Evolutionary conservation across 306 rosid species (phyloP).

Genomic region (Cucurbita pepo): DNA sequence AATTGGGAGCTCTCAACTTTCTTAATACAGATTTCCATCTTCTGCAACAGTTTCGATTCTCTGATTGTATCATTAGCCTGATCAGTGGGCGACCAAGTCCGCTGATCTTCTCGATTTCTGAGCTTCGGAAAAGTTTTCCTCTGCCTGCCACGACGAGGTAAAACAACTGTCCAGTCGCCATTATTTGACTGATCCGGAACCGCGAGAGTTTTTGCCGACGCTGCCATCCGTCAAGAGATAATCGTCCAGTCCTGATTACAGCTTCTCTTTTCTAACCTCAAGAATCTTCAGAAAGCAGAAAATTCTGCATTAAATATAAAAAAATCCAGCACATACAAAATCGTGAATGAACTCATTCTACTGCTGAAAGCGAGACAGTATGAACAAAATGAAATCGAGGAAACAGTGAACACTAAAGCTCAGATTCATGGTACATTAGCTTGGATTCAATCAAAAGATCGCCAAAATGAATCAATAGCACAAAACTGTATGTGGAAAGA

Average conservation of each 20-base stretch:
- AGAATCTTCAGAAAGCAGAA: not conserved
- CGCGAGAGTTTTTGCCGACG: conserved; percentile 32
- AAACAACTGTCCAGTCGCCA: conserved; percentile 63
- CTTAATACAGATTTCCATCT: conserved; percentile 16
- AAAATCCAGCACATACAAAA: not conserved
- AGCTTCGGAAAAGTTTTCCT: conserved; percentile 15
- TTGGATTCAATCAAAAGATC: not conserved
- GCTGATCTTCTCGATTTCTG: conserved; percentile 14
- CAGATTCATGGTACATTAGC: not conserved
- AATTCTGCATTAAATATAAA: not conserved
- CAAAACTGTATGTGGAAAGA: not conserved
- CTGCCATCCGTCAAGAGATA: conserved; percentile 27
- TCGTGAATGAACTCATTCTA: not conserved
- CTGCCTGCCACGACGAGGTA: conserved; percentile 43
- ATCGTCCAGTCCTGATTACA: not conserved
- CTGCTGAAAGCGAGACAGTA: not conserved
- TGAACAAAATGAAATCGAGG: not conserved
- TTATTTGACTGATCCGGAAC: conserved; percentile 3
- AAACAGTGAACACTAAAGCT: not conserved
- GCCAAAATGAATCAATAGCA: not conserved
- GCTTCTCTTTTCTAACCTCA: not conserved
- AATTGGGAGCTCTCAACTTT: conserved; percentile 41
- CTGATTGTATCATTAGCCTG: conserved; percentile 19
- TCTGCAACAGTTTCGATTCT: conserved; percentile 36
- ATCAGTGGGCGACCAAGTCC: conserved; percentile 52